Evolutionary conservation across 768 basidiomycete species (phyloP).

Genomic region (Guyanaporus albipodus): DNA sequence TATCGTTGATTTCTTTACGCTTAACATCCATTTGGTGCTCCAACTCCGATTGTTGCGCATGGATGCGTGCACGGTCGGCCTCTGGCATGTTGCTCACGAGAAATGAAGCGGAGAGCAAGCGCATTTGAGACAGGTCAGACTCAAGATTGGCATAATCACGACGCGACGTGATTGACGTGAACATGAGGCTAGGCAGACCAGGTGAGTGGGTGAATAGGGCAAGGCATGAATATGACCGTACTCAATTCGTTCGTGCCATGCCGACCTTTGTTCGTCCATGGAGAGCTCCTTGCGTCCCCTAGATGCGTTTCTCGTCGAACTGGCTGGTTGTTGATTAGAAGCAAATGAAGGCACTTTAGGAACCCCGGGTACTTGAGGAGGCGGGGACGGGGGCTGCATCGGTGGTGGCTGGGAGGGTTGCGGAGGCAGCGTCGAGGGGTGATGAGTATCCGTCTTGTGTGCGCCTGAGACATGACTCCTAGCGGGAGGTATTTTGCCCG

Average conservation of each 20-base stretch:
- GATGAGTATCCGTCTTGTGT: background rate
- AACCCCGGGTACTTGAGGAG: slow-evolving; percentile 11
- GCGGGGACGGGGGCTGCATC: slow-evolving; percentile 19
- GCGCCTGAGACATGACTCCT: background rate
- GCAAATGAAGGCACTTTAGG: slow-evolving; percentile 22
- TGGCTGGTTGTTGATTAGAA: slow-evolving; percentile 8
- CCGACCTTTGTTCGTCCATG: slow-evolving; percentile 34
- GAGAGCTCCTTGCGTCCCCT: slow-evolving; percentile 23
- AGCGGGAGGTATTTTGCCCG: slow-evolving; percentile 1
- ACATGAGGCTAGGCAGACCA: slow-evolving; percentile 31
- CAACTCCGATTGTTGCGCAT: slow-evolving; percentile 19
- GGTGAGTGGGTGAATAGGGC: background rate
- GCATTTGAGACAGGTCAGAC: slow-evolving; percentile 30
- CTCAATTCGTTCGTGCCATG: slow-evolving; percentile 42
- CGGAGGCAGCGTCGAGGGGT: slow-evolving; percentile 2
- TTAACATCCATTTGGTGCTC: slow-evolving; percentile 27
- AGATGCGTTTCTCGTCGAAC: background rate
- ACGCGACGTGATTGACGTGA: slow-evolving; percentile 33
- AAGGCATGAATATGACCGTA: slow-evolving; percentile 20
- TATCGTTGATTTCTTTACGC: slow-evolving; percentile 31
- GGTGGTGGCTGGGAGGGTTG: slow-evolving; percentile 16
- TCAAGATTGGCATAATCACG: slow-evolving; percentile 31
- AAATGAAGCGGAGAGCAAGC: slow-evolving; percentile 24
- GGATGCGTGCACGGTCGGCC: slow-evolving; percentile 21
- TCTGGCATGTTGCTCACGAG: slow-evolving; percentile 23